Evolutionary conservation across 1,139 yeast species (phyloP).

Genomic region (Casaregolazyma suthepensis): DNA sequence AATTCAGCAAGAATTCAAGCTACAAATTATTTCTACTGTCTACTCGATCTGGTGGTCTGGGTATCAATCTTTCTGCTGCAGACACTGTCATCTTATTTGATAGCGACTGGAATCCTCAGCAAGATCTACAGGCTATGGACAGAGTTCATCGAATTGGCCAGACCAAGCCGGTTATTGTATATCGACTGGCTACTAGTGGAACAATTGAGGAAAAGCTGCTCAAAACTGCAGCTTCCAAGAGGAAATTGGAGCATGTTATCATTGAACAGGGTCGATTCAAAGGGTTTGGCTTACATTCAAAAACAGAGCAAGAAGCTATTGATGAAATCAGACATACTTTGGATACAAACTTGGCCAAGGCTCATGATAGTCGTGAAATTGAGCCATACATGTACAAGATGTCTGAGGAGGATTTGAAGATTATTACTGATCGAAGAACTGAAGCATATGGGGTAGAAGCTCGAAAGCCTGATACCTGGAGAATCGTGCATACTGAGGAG

Average conservation of each 20-base stretch:
- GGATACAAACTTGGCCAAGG: conserved; percentile 19
- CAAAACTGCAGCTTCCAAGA: conserved; percentile 69
- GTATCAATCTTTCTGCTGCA: conserved; percentile 78
- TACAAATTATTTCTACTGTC: conserved; percentile 61
- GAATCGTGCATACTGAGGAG: neutral
- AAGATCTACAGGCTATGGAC: conserved; percentile 93
- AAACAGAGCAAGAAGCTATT: conserved; percentile 21
- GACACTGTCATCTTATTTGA: conserved; percentile 88
- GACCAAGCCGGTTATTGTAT: conserved; percentile 70
- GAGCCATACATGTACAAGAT: conserved; percentile 17
- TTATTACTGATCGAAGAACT: conserved; percentile 48
- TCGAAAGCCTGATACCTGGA: neutral
- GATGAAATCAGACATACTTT: conserved; percentile 22
- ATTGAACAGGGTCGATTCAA: conserved; percentile 81
- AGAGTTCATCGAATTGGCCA: conserved; percentile 94
- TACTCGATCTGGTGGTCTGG: conserved; percentile 93
- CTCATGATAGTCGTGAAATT: conserved; percentile 21
- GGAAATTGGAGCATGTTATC: conserved; percentile 73
- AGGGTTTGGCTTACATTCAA: conserved; percentile 32
- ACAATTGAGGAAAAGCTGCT: conserved; percentile 81
- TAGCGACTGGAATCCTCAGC: conserved; percentile 97
- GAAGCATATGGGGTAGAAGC: conserved; percentile 37
- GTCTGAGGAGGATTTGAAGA: conserved; percentile 42
- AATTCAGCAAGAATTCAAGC: conserved; percentile 39
- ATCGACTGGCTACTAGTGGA: conserved; percentile 65